Evolutionary conservation across 192 early-diverging fungal species (phyloP).

Genomic region (Ambispora gerdemannii): DNA sequence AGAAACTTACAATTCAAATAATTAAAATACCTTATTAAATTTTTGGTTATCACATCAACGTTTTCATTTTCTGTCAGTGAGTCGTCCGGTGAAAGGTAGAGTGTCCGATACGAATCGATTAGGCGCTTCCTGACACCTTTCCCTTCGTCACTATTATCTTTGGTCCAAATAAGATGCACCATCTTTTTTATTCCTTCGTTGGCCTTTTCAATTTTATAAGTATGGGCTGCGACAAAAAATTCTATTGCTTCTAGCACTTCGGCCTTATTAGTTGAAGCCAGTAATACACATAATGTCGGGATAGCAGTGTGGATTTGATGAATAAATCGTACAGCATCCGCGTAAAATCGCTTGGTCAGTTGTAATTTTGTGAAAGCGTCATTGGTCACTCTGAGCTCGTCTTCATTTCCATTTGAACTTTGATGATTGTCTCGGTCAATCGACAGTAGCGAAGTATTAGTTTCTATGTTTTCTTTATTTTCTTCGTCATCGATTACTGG

Average conservation of each 20-base stretch:
- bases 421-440: too few species aligned
- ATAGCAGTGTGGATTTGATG: constrained; percentile 74
- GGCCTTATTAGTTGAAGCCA: constrained; percentile 84
- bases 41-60: constrained; percentile 64
- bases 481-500: constrained; percentile 32
- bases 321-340: constrained; percentile 85
- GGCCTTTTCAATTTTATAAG: constrained; percentile 81
- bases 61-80: constrained; percentile 52
- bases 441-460: constrained; percentile 34
- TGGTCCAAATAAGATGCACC: constrained; percentile 93
- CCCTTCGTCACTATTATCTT: constrained; percentile 66
- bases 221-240: constrained; percentile 83
- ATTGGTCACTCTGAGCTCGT: constrained; percentile 32
- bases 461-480: constrained; percentile 32
- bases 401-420: constrained; percentile 37
- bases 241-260: constrained; percentile 97
- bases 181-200: constrained; percentile 84
- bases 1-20: neutral
- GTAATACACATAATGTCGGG: constrained; percentile 75
- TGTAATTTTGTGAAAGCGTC: constrained; percentile 45
- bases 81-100: constrained; percentile 71
- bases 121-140: constrained; percentile 71
- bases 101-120: constrained; percentile 69
- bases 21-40: constrained; percentile 54
- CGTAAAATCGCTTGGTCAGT: constrained; percentile 72